Evolutionary conservation across 1,284 basidiomycete species (phyloP).

Genomic region (Rhodotorula sp.): DNA sequence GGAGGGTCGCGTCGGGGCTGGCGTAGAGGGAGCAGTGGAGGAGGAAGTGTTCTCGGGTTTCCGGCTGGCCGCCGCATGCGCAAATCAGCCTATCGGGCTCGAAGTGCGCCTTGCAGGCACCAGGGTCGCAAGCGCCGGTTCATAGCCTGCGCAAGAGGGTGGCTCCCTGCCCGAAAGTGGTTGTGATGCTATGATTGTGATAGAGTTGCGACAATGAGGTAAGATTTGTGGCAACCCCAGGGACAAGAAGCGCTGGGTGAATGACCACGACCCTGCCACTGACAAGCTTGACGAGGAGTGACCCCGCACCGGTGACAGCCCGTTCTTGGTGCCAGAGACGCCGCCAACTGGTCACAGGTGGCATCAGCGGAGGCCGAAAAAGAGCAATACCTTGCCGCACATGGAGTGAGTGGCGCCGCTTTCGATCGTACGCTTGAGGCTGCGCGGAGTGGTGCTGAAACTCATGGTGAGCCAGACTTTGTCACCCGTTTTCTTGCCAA

Average conservation of each 20-base stretch:
- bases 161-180: too few relatives aligned
- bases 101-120: too few relatives aligned
- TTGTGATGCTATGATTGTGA: too few relatives aligned
- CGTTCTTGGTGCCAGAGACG: neutral
- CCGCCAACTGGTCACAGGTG: conserved; percentile 2
- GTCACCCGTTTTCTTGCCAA: neutral
- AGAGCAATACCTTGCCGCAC: neutral
- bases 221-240: neutral
- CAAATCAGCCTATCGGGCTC: too few relatives aligned
- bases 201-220: too few relatives aligned
- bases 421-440: neutral
- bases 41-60: too few relatives aligned
- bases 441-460: neutral
- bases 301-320: conserved; percentile 4
- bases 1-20: too few relatives aligned
- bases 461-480: neutral
- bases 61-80: too few relatives aligned
- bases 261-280: neutral
- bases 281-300: neutral
- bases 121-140: too few relatives aligned
- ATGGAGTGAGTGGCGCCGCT: conserved; percentile 7
- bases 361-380: neutral
- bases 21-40: too few relatives aligned
- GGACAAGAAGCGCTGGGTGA: neutral
- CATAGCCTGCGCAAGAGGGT: too few relatives aligned